Evolutionary conservation across 2,329 filamentous ascomycete genomes (phyloP).

Genomic region (Aaosphaeria pasadenensis): DNA sequence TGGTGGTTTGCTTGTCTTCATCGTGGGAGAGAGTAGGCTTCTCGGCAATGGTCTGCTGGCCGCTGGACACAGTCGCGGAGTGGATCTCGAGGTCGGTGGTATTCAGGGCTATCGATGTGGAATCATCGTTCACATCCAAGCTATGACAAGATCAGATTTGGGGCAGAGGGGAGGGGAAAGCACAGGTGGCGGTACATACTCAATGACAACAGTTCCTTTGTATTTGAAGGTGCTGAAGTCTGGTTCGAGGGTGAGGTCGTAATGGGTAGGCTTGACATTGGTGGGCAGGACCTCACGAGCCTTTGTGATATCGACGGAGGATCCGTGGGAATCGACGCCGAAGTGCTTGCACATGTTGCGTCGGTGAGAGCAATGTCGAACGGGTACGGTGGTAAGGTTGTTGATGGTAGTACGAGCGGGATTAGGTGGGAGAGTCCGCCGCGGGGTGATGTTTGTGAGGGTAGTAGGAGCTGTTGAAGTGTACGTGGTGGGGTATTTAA

Average conservation of each 20-base stretch:
- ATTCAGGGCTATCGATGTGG: constrained; percentile 82
- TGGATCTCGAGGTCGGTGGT: constrained; percentile 83
- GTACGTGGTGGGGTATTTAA: constrained; percentile 17
- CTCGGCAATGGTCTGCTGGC: constrained; percentile 57
- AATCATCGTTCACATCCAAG: constrained; percentile 80
- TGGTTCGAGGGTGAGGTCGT: constrained; percentile 87
- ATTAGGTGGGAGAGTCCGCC: constrained; percentile 11
- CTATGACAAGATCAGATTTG: constrained; percentile 33
- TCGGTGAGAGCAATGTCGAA: constrained; percentile 70
- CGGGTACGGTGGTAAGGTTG: constrained; percentile 15
- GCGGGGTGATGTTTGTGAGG: constrained; percentile 19
- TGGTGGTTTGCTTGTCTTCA: constrained; percentile 77
- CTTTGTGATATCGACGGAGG: constrained; percentile 58
- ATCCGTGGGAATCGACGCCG: constrained; percentile 54
- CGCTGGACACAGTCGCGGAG: constrained; percentile 64
- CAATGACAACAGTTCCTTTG: constrained; percentile 78
- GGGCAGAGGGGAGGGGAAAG: constrained; percentile 3
- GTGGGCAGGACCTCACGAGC: constrained; percentile 82
- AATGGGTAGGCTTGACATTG: constrained; percentile 90
- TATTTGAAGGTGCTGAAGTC: constrained; percentile 86
- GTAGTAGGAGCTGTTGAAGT: constrained; percentile 14
- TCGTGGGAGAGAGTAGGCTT: constrained; percentile 69
- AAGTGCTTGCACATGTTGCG: constrained; percentile 70
- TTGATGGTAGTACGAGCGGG: constrained; percentile 5
- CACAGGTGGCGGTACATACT: constrained; percentile 47